phyloP scores from a whole-genome alignment of 768 basidiomycete genomes.

The Russula sp. region DNA sequence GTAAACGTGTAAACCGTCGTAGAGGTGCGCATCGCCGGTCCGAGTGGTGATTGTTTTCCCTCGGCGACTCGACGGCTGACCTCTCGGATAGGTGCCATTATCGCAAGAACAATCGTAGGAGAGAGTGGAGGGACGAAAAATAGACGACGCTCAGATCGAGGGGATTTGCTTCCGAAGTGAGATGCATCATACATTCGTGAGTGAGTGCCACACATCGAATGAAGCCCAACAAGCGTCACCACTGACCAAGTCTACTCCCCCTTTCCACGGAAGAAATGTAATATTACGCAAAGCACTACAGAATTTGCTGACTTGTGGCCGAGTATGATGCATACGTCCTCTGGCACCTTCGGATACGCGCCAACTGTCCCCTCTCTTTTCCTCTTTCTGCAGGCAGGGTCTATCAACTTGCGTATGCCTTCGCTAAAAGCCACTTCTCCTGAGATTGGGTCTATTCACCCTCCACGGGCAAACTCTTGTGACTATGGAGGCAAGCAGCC shows the following conservation, averaged over 20 bases:
- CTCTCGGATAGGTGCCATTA: not conserved
- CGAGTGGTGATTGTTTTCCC: not conserved
- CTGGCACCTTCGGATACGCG: not conserved
- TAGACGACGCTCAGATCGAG: not conserved
- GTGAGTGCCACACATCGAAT: not conserved
- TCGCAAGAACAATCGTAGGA: not conserved
- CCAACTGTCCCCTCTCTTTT: not conserved
- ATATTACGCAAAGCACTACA: not conserved
- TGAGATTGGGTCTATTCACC: not conserved
- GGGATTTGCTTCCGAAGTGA: slow-evolving; percentile 4
- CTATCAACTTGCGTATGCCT: not conserved
- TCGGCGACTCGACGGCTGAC: not conserved
- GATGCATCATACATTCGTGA: not conserved
- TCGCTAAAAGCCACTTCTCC: not conserved
- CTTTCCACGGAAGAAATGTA: not conserved
- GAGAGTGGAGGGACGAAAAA: not conserved
- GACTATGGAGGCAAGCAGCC: not conserved
- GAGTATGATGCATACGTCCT: not conserved
- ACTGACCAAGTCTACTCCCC: not conserved
- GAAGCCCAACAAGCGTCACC: not conserved
- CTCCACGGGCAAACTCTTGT: not conserved
- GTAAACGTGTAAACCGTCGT: not conserved
- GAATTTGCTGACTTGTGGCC: not conserved
- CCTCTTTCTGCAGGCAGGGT: not conserved
- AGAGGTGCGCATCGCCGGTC: not conserved